A percentile compares a stretch with the other conserved stretches of the same genome.
These are phyloP conservation scores for Psilocybe cyanescens DNA, from an alignment of 768 basidiomycete genomes.

Conservation along the genomic window DNA sequence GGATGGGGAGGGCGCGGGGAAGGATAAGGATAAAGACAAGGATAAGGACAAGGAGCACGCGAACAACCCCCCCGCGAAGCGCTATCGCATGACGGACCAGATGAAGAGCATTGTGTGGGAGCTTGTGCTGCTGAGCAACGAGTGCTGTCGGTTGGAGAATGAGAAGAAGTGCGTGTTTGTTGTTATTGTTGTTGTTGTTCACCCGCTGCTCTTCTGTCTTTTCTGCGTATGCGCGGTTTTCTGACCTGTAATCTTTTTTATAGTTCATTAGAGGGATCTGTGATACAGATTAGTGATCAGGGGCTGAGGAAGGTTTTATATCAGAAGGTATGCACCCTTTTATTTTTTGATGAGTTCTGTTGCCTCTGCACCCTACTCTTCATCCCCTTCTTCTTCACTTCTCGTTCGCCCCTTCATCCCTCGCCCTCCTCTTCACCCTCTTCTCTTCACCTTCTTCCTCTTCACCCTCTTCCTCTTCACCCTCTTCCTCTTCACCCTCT, in stretches of 20 bases:
- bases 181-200: not conserved
- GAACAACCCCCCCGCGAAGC: slow-evolving; percentile 71
- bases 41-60: slow-evolving; percentile 33
- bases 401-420: too few relatives aligned
- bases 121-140: slow-evolving; percentile 80
- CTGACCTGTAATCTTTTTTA: not conserved
- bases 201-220: not conserved
- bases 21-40: not conserved
- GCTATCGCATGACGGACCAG: slow-evolving; percentile 76
- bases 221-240: slow-evolving; percentile 13
- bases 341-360: not conserved
- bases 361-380: not conserved
- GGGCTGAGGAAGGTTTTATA: slow-evolving; percentile 80
- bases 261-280: slow-evolving; percentile 65
- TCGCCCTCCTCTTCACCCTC: too few relatives aligned
- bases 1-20: slow-evolving; percentile 8
- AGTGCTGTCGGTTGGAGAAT: slow-evolving; percentile 68
- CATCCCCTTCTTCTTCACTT: too few relatives aligned
- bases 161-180: slow-evolving; percentile 42
- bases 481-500: too few relatives aligned
- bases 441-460: too few relatives aligned
- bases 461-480: too few relatives aligned
- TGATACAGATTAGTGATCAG: slow-evolving; percentile 79
- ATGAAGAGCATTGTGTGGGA: slow-evolving; percentile 86
- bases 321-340: slow-evolving; percentile 56